Evolutionary conservation across 257 asterid genomes (phyloP).

Genomic region (Fraxinus cuspidata): DNA sequence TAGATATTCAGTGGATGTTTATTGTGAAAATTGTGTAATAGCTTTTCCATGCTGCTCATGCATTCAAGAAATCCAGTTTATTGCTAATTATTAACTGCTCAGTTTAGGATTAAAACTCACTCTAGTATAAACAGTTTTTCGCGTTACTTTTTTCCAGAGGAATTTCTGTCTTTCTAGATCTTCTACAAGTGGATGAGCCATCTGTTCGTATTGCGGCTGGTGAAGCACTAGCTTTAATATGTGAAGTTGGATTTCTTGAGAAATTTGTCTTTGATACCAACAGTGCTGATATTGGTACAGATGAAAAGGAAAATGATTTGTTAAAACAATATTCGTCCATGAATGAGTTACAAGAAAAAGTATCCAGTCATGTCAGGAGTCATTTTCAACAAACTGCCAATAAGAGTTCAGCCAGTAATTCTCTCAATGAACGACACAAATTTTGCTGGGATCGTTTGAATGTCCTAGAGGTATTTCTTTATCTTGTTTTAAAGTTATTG

Average conservation of each 20-base stretch:
- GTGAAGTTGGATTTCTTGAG: constrained; percentile 33
- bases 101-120: too few species aligned
- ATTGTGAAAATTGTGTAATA: background rate
- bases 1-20: background rate
- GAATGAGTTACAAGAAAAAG: constrained; percentile 29
- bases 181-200: constrained; percentile 33
- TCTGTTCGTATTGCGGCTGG: constrained; percentile 28
- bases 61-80: background rate
- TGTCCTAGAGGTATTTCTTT: constrained; percentile 26
- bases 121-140: background rate
- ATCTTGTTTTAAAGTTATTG: background rate
- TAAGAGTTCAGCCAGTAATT: constrained; percentile 17
- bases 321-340: constrained; percentile 11
- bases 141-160: constrained; percentile 21
- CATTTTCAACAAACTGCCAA: constrained; percentile 23
- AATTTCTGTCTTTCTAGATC: constrained; percentile 24
- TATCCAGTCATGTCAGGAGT: constrained; percentile 25
- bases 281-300: constrained; percentile 8
- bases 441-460: constrained; percentile 27
- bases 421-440: constrained; percentile 28
- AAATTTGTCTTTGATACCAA: constrained; percentile 15
- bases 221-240: constrained; percentile 40
- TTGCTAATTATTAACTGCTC: constrained; percentile 14
- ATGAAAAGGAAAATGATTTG: constrained; percentile 20
- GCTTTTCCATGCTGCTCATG: background rate